Conservation (phyloP, 2,329 filamentous ascomycete species). For the Apiospora phragmitis region DNA sequence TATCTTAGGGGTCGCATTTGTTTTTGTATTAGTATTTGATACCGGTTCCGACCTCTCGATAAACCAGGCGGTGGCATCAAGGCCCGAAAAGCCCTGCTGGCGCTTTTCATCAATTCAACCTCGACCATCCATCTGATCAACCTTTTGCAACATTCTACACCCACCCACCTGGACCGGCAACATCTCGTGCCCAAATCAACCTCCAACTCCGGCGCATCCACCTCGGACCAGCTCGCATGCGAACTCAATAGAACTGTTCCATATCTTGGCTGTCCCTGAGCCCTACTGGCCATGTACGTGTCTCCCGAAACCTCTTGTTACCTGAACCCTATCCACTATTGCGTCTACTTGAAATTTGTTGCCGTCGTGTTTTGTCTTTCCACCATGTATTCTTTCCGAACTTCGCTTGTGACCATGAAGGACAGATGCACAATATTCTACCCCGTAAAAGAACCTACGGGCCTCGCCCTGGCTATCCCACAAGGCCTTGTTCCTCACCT, state of each 20-base stretch:
- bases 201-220: neutral
- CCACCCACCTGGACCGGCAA: neutral
- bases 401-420: neutral
- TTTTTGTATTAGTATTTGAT: neutral
- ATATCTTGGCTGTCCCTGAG: constrained; percentile 1
- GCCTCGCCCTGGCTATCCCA: neutral
- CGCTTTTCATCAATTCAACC: constrained; percentile 3
- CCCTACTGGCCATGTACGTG: constrained; percentile 11
- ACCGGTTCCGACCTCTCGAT: neutral
- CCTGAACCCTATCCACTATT: neutral
- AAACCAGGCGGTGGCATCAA: neutral
- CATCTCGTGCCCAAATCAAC: neutral
- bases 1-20: neutral
- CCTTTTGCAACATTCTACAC: neutral
- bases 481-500: neutral
- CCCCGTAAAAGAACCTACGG: neutral
- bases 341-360: neutral
- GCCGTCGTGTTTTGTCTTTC: neutral
- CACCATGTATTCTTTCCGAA: neutral
- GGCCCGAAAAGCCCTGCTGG: neutral
- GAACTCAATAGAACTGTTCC: neutral
- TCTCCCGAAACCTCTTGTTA: neutral
- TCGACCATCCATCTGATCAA: neutral
- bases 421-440: neutral
- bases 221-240: constrained; percentile 9